Evolutionary conservation across 1,139 yeast species (phyloP), one percentile per base, ranked within the genome.

Genomic region (Torulaspora globosa): DNA sequence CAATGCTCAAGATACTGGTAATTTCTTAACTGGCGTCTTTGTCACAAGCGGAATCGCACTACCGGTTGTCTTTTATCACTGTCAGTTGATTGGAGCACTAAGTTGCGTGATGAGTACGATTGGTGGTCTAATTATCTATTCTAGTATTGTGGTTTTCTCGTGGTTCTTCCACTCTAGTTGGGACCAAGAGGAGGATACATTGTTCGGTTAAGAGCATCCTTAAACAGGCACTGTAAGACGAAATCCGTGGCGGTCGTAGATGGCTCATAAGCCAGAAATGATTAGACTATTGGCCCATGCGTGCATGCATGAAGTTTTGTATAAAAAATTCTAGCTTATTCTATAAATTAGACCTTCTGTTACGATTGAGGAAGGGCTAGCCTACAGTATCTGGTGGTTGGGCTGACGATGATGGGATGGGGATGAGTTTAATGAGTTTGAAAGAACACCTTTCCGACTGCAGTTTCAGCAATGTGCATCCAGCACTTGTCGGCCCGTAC

Each of bases 41-140:
- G 80, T 84, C 3, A 72, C 84, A 7, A 80, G 87, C 63, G 94
- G 92, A 12, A 66, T 83, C 10, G 74, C 80, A 8, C 68, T 84
- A 44, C 92, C 94, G 1, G 55, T 81, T 36, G 79, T 82, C 6
- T 73, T 84, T 35, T 79, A 74, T 62, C 90, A 83, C 62, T 75
- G 79, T 41, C 66, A 71, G 21, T 62, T 82, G 46, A 81, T 84
- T 30, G 73, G 72, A 15, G 60, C 78, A 24, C 78, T 81, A 33
- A 79, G 87, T 23, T 73, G 79, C 60, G 52, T 80, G 7, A 78
- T 84, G 83, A 80, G 89, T 68, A 73, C 80, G 36, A 50, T 71
- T 24, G 94, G 94, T 18, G 94, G 94, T 16, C 66, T 81, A 51
- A 74, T 82, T 43, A 84, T 84, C n/a, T 84, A 84, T 62, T 65